These are phyloP conservation scores for Aspergillus ostianus DNA, from an alignment of 495 filamentous ascomycete species.

Conservation along the genomic window DNA sequence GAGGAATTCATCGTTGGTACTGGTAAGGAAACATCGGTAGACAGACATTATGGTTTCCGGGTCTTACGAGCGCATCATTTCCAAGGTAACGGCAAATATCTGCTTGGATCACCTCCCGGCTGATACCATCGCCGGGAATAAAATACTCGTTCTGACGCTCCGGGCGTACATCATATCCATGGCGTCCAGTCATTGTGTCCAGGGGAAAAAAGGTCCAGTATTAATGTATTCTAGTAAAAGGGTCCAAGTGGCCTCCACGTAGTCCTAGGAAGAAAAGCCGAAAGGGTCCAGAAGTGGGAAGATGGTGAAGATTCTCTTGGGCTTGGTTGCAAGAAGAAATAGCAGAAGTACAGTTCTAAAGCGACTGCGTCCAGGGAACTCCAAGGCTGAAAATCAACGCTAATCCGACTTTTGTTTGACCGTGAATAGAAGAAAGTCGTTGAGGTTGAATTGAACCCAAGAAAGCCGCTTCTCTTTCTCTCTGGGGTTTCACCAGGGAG, in stretches of 20 bases:
- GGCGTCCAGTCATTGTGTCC: slow-evolving; percentile 48
- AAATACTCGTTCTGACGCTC: slow-evolving; percentile 79
- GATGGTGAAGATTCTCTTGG: slow-evolving; percentile 8
- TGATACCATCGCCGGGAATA: slow-evolving; percentile 84
- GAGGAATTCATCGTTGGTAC: slow-evolving; percentile 8
- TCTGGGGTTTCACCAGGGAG: slow-evolving; percentile 11
- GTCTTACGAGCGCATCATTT: slow-evolving; percentile 85
- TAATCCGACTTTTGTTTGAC: slow-evolving; percentile 22
- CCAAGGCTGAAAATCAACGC: slow-evolving; percentile 25
- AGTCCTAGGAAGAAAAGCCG: slow-evolving; percentile 18
- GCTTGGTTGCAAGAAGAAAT: slow-evolving; percentile 19
- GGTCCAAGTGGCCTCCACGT: slow-evolving; percentile 36
- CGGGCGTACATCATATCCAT: slow-evolving; percentile 38
- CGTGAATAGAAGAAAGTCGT: slow-evolving; percentile 18
- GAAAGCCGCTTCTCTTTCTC: slow-evolving; percentile 14
- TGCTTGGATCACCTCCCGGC: slow-evolving; percentile 89
- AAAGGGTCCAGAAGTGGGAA: slow-evolving; percentile 20
- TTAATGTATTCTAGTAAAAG: slow-evolving; percentile 33
- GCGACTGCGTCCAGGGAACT: slow-evolving; percentile 23
- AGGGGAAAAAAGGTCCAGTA: slow-evolving; percentile 28
- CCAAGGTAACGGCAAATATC: slow-evolving; percentile 94
- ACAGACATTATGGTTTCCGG: slow-evolving; percentile 77
- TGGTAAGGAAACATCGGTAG: slow-evolving; percentile 20
- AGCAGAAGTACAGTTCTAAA: slow-evolving; percentile 25
- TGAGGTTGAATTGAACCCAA: not conserved